Conservation (phyloP, 495 filamentous ascomycete species). For the Annulohypoxylon bovei region DNA sequence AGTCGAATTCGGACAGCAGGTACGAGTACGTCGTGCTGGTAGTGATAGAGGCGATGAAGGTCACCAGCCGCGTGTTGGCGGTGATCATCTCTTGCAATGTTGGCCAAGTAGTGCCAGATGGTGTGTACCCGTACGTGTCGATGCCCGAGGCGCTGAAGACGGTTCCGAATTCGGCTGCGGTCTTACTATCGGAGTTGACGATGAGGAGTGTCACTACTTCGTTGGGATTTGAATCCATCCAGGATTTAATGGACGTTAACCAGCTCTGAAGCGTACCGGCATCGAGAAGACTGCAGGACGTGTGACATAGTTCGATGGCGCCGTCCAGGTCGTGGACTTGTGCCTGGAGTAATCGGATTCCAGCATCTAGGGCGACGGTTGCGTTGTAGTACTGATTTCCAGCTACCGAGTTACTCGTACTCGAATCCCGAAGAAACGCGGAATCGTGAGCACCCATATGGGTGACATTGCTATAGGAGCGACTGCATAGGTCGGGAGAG, state of each 20-base stretch:
- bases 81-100: conserved; percentile 70
- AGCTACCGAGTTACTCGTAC: conserved; percentile 62
- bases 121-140: conserved; percentile 65
- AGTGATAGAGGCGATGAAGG: conserved; percentile 68
- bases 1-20: conserved; percentile 74
- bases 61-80: conserved; percentile 67
- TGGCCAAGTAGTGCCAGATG: conserved; percentile 65
- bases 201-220: conserved; percentile 77
- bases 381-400: conserved; percentile 76
- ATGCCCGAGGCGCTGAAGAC: conserved; percentile 66
- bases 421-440: conserved; percentile 67
- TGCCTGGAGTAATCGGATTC: conserved; percentile 74
- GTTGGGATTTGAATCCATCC: conserved; percentile 71
- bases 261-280: conserved; percentile 68
- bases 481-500: conserved; percentile 67
- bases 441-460: conserved; percentile 76
- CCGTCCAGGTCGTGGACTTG: conserved; percentile 69
- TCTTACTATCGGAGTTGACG: conserved; percentile 70
- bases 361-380: conserved; percentile 71
- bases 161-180: conserved; percentile 59
- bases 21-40: conserved; percentile 62
- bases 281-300: conserved; percentile 70
- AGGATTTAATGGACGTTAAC: conserved; percentile 66
- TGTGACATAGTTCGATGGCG: conserved; percentile 72
- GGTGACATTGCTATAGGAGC: conserved; percentile 71